Conservation (phyloP, 2,329 filamentous ascomycete genomes). For the Magnaporthiopsis poae region DNA sequence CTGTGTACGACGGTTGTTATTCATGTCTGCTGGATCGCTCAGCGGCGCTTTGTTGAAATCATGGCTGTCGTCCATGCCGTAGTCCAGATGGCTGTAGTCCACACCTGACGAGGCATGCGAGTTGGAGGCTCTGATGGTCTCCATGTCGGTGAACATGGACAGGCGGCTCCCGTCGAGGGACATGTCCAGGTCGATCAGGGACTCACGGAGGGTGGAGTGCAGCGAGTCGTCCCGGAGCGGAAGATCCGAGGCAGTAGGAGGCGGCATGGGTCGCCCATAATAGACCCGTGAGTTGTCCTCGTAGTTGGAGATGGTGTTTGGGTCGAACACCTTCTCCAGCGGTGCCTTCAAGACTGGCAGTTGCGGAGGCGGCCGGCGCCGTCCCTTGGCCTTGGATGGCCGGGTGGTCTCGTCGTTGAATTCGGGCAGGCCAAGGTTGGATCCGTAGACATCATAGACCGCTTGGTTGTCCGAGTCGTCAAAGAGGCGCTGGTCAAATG, state of each 20-base stretch:
- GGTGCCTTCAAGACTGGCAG: conserved; percentile 49
- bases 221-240: conserved; percentile 48
- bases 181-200: conserved; percentile 54
- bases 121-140: conserved; percentile 47
- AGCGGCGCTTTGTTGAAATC: conserved; percentile 41
- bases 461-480: conserved; percentile 45
- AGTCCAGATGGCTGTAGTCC: conserved; percentile 27
- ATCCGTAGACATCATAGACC: conserved; percentile 48
- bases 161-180: conserved; percentile 47
- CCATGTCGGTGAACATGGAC: conserved; percentile 51
- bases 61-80: conserved; percentile 33
- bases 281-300: conserved; percentile 53
- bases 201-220: conserved; percentile 46
- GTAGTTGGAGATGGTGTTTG: conserved; percentile 55
- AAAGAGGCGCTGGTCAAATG: conserved; percentile 51
- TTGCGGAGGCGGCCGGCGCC: conserved; percentile 48
- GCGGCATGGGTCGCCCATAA: conserved; percentile 40
- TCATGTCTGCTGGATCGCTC: conserved; percentile 48
- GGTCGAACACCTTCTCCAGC: conserved; percentile 56
- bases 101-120: conserved; percentile 34
- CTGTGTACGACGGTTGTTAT: conserved; percentile 28
- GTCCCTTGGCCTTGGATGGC: conserved; percentile 41
- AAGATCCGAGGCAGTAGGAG: conserved; percentile 41
- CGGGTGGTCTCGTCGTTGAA: conserved; percentile 38
- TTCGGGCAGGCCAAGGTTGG: conserved; percentile 42